These are phyloP conservation scores for Inosperma sp. DNA, from an alignment of 768 basidiomycete species.

Conservation along the genomic window DNA sequence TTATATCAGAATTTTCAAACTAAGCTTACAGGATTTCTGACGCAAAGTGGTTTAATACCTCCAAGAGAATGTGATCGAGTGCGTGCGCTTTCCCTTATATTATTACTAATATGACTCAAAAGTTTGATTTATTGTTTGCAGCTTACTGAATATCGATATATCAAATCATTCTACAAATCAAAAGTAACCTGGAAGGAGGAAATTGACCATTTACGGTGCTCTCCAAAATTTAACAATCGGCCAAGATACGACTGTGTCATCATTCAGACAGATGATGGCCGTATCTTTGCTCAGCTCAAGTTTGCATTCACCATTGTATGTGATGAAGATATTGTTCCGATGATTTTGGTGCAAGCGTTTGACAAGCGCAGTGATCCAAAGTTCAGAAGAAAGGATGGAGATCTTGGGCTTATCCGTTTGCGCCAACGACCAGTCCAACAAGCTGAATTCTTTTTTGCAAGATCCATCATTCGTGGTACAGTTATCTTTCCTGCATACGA, in stretches of 20 bases:
- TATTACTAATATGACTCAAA: not conserved
- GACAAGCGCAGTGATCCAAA: not conserved
- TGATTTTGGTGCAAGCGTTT: not conserved
- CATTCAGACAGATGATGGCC: slow-evolving; percentile 15
- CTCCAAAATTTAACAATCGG: slow-evolving; percentile 20
- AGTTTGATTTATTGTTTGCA: not conserved
- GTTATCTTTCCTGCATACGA: slow-evolving; percentile 21
- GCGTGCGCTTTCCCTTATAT: not conserved
- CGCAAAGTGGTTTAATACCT: not conserved
- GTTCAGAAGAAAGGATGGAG: slow-evolving; percentile 17
- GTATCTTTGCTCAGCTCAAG: slow-evolving; percentile 16
- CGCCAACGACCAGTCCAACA: not conserved
- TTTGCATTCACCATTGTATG: not conserved
- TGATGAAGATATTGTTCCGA: not conserved
- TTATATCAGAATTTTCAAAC: slow-evolving; percentile 10
- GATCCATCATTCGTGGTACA: slow-evolving; percentile 29
- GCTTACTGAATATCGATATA: slow-evolving; percentile 19
- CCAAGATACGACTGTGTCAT: slow-evolving; percentile 27
- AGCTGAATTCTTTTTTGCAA: slow-evolving; percentile 22
- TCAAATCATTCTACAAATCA: slow-evolving; percentile 25
- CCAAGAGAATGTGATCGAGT: not conserved
- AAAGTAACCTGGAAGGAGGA: slow-evolving; percentile 21
- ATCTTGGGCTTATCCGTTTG: slow-evolving; percentile 20
- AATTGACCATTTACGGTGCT: slow-evolving; percentile 25
- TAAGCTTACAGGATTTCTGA: slow-evolving; percentile 9